Conservation (phyloP, 2,329 filamentous ascomycete species). For the Alternaria sp. region DNA sequence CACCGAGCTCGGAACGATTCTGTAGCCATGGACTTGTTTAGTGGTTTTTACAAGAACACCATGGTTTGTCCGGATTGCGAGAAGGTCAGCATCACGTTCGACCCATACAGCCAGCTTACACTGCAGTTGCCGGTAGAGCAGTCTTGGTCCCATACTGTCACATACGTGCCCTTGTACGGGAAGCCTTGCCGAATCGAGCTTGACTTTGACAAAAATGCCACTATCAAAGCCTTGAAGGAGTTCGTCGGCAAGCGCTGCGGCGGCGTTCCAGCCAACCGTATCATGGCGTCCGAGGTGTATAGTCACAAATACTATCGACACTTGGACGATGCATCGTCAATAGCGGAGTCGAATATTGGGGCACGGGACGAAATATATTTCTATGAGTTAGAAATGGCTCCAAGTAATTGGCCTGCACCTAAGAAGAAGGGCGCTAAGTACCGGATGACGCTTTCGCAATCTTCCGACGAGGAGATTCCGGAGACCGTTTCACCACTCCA, state of each 20-base stretch:
- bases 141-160: slow-evolving; percentile 76
- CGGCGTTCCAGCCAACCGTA: slow-evolving; percentile 61
- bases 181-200: slow-evolving; percentile 74
- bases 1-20: slow-evolving; percentile 93
- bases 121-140: slow-evolving; percentile 88
- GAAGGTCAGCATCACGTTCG: slow-evolving; percentile 98
- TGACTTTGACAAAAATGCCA: slow-evolving; percentile 79
- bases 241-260: slow-evolving; percentile 62
- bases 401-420: slow-evolving; percentile 75
- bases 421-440: slow-evolving; percentile 56
- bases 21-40: slow-evolving; percentile 93
- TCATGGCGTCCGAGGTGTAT: slow-evolving; percentile 86
- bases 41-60: slow-evolving; percentile 95
- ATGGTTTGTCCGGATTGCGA: slow-evolving; percentile 88
- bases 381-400: slow-evolving; percentile 78
- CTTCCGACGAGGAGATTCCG: slow-evolving; percentile 56
- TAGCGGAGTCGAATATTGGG: slow-evolving; percentile 74
- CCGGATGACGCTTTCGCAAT: slow-evolving; percentile 56
- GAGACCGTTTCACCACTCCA: slow-evolving; percentile 66
- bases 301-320: slow-evolving; percentile 85
- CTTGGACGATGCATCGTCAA: slow-evolving; percentile 69
- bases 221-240: slow-evolving; percentile 71
- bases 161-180: slow-evolving; percentile 78
- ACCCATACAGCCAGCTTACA: slow-evolving; percentile 94
- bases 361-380: slow-evolving; percentile 69